Conservation (phyloP, 208 protist genomes). For the Tritrichomonas foetus region DNA sequence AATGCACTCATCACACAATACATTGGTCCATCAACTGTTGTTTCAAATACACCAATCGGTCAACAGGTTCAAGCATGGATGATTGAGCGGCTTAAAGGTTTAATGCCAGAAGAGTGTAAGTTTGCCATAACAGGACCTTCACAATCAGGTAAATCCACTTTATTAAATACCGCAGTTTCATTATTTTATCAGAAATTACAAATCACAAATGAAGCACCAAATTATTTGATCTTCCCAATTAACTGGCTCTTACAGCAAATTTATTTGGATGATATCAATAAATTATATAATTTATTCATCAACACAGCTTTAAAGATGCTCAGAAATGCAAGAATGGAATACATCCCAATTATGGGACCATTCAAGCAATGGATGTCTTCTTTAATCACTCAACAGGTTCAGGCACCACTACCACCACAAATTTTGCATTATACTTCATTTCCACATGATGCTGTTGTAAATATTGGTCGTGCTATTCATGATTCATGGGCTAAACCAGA, state of each 20-base stretch:
- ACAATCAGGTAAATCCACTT: not conserved
- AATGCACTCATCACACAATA: not conserved
- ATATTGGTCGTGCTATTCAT: not conserved
- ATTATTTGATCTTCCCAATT: conserved; percentile 18
- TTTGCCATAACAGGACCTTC: not conserved
- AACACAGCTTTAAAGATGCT: not conserved
- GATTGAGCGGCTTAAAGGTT: not conserved
- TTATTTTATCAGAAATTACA: not conserved
- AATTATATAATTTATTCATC: not conserved
- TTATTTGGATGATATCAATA: not conserved
- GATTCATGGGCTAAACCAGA: not conserved
- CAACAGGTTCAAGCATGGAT: not conserved
- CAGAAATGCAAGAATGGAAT: not conserved
- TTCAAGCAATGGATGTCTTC: not conserved
- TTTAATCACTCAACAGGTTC: not conserved
- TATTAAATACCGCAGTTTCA: not conserved
- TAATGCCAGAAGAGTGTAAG: not conserved
- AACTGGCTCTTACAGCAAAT: conserved; percentile 14
- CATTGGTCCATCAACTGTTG: not conserved
- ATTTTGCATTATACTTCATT: not conserved
- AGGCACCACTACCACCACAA: not conserved
- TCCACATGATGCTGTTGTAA: not conserved
- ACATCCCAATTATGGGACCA: not conserved
- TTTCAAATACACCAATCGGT: not conserved
- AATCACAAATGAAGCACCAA: not conserved